Conservation (phyloP, 345 rosid species). For the thale cress (Arabidopsis thaliana) region TAIR10.1 NC_003074.8:22709501-22710000, state of each 20-base stretch:
- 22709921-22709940: constrained; percentile 16
- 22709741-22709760: constrained; percentile 48
- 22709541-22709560: constrained; percentile 79
- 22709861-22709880: constrained; percentile 45
- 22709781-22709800: constrained; percentile 37
- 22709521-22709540: constrained; percentile 82
- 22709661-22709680: constrained; percentile 53
- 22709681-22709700: constrained; percentile 10
- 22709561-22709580: constrained; percentile 52
- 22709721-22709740: constrained; percentile 8
- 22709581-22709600: constrained; percentile 51
- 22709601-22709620: constrained; percentile 42
- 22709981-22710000: constrained; percentile 44
- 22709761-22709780: constrained; percentile 39
- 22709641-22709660: constrained; percentile 47
- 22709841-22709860: constrained; percentile 42
- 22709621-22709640: constrained; percentile 51
- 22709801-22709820: constrained; percentile 41
- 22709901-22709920: neutral
- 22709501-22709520: constrained; percentile 71
- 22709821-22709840: constrained; percentile 29
- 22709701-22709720: constrained; percentile 9
- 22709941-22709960: constrained; percentile 16
- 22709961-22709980: constrained; percentile 58
- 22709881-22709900: neutral